A percentile compares a stretch with the other conserved stretches of the same genome.
Evolutionary conservation across 2,329 filamentous ascomycete genomes (phyloP).

Genomic region (Alternaria panax): DNA sequence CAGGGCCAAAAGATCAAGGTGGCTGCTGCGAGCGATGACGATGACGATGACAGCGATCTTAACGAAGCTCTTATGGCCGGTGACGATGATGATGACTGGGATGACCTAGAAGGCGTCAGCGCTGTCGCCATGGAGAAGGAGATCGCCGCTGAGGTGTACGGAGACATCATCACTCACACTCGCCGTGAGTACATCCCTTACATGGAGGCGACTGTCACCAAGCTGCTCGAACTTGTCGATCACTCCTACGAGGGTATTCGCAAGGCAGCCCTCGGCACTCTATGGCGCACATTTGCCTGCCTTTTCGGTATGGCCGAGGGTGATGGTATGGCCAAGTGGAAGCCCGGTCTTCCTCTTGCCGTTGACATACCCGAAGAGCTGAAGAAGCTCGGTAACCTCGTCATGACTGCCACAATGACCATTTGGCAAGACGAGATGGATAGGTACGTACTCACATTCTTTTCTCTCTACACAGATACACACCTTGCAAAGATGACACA

Average conservation of each 20-base stretch:
- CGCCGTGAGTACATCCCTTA: slow-evolving; percentile 82
- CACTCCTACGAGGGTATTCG: slow-evolving; percentile 93
- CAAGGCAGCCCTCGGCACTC: slow-evolving; percentile 87
- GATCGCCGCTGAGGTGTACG: slow-evolving; percentile 92
- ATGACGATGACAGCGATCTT: slow-evolving; percentile 70
- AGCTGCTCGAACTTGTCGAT: slow-evolving; percentile 79
- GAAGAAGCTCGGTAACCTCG: slow-evolving; percentile 82
- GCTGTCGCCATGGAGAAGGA: slow-evolving; percentile 95
- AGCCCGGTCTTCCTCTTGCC: slow-evolving; percentile 84
- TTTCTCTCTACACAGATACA: slow-evolving; percentile 7
- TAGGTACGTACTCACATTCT: slow-evolving; percentile 70
- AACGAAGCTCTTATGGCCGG: slow-evolving; percentile 63
- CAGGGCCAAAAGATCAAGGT: slow-evolving; percentile 88
- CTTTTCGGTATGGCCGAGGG: slow-evolving; percentile 89
- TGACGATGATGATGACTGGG: slow-evolving; percentile 84
- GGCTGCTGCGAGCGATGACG: slow-evolving; percentile 65
- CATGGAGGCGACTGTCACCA: slow-evolving; percentile 86
- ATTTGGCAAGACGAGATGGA: slow-evolving; percentile 92
- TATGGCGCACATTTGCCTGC: slow-evolving; percentile 92
- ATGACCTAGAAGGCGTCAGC: slow-evolving; percentile 82
- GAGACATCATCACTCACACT: slow-evolving; percentile 88
- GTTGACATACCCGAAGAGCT: slow-evolving; percentile 80
- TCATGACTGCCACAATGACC: slow-evolving; percentile 82
- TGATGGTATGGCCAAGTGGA: slow-evolving; percentile 80
- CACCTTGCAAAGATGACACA: slow-evolving; percentile 72